Evolutionary conservation across 805 yeast genomes (phyloP).

Genomic region (Starmerella sirachaensis): DNA sequence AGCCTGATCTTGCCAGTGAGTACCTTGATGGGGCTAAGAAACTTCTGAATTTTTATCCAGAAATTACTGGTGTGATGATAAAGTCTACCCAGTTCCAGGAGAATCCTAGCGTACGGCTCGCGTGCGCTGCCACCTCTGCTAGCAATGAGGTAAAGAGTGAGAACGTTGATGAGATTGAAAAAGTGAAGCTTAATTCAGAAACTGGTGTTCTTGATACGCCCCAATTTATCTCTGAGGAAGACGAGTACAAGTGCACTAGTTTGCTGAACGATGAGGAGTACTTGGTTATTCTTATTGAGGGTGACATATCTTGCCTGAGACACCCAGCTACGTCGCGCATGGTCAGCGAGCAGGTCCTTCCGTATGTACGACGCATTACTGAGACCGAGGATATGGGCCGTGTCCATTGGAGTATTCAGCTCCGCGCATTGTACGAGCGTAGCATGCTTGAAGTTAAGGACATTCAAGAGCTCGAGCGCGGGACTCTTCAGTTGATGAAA

Average conservation of each 20-base stretch:
- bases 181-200: conserved; percentile 6
- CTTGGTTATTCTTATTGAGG: conserved; percentile 59
- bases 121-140: conserved; percentile 2
- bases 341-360: conserved; percentile 71
- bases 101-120: conserved; percentile 1
- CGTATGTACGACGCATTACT: conserved; percentile 64
- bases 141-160: not conserved
- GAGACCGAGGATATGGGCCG: conserved; percentile 32
- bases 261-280: conserved; percentile 43
- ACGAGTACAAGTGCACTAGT: conserved; percentile 1
- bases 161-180: not conserved
- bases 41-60: conserved; percentile 1
- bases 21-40: conserved; percentile 17
- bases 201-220: conserved; percentile 5
- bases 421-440: conserved; percentile 81
- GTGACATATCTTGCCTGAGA: conserved; percentile 52
- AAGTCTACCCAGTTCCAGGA: conserved; percentile 8
- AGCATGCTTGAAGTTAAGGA: conserved; percentile 69
- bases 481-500: conserved; percentile 83
- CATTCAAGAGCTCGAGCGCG: conserved; percentile 84
- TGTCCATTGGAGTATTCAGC: conserved; percentile 65
- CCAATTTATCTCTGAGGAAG: not conserved
- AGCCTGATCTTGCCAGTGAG: conserved; percentile 23
- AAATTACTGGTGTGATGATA: conserved; percentile 5
- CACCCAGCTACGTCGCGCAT: conserved; percentile 54